Evolutionary conservation across 2,329 filamentous ascomycete genomes (phyloP), one percentile per base, ranked within the genome.

Genomic region (Penicillium verrucosum): DNA sequence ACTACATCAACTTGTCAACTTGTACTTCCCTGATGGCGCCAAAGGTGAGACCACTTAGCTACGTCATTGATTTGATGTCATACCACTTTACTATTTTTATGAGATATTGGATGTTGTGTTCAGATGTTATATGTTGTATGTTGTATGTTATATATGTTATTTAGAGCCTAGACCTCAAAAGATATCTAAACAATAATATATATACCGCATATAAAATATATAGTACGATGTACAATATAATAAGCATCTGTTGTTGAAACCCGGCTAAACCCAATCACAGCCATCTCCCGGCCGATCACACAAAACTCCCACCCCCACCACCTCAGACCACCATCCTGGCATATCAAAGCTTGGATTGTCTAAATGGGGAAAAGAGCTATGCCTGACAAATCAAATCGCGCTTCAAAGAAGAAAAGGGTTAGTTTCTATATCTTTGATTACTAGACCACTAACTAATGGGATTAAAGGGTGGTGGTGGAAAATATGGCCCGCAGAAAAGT

Each of bases 401-500:
- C 18, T 6, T 64, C 65, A 38, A 74, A 73, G 63, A 71, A 64
- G 55, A 66, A 66, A 63, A 75, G 73, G 69, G 73, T 74, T 41
- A 40, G 66, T 54, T 29, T 30, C 38, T 32, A 23, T 27, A 25
- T n/a, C 25, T 18, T 18, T 16, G 18, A 23, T 6, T 21, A 18
- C 16, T 1, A 32, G 10, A 10, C 23, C 12, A 37, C 29, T 16
- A 30, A 53, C 61, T 59, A 49, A 56, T 32, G 16, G 34, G 37
- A 47, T 29, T 46, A 74, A 21, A 21, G 70, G 67, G 67, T 49
- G 66, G 66, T 48, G 66, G 60, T 14, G 60, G 43, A 42, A 70
- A 67, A 60, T 74, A 69, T 63, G 66, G 60, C 34, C 66, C 74
- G 53, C 61, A 66, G 56, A 59, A 41, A 65, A 66, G 56, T 58